Evolutionary conservation across 306 rosid species (phyloP), one percentile per base, ranked within the genome.

Genomic region (Herpetospermum pedunculosum): DNA sequence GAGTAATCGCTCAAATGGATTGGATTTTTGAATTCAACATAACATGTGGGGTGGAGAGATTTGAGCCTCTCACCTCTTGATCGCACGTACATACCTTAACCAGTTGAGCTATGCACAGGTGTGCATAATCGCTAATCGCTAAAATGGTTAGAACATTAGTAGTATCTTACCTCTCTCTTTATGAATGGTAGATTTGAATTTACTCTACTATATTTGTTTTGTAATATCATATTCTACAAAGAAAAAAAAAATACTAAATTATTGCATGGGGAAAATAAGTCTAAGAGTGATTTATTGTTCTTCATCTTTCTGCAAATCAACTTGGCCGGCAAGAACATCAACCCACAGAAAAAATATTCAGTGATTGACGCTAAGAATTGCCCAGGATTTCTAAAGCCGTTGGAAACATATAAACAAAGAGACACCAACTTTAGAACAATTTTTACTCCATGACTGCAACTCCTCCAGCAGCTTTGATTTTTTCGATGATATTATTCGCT

Each of bases 391-490:
- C 53, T 16, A 48, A 48, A 48, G 53, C 53, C 8, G 34, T 48
- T 48, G 19, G 53, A 15, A 48, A 18, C 4, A 18, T 48, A 52
- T 52, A 21, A 52, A 52, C 29, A 52, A 52, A 52, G 0, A 1
- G 4, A 1, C 4, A 30, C 34, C 2, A 4, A 30, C 34, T 30
- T 30, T 30, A 52, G 23, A 21, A 52, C 58, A 21, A 7, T 52
- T 21, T 49, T 60, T 8, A 75, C 71, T 60, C 78, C 78, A 75
- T 75, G 6, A 75, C 71, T 43, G 78, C 78, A 75, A 75, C 78
- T 46, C 77, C 77, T 43, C 77, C 77, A 57, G 77, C 77, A n/a
- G 71, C 77, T 48, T 75, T 75, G 25, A 75, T 58, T 21, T 75
- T 75, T 50, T 75, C 77, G 30, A 75, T 75, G 5, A 75, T 75